Percentiles rank a stretch among this genome's conserved stretches.
phyloP scores from a whole-genome alignment of 352 stramenopile species.

The Detonula confervacea region DNA sequence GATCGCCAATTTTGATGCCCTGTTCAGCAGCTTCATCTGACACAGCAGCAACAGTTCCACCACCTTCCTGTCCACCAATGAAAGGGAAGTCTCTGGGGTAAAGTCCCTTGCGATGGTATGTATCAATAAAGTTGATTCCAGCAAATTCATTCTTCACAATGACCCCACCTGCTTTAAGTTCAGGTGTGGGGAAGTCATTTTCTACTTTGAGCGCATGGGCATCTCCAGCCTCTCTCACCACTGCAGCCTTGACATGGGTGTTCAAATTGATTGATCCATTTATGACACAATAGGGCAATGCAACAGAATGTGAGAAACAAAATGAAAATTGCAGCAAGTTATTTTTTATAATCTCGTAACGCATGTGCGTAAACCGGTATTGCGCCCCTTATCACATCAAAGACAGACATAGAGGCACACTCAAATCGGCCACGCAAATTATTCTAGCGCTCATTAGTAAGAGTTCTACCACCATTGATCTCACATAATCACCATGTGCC shows the following conservation, averaged over 20 bases:
- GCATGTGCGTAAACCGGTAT: slow-evolving; percentile 41
- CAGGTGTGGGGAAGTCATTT: slow-evolving; percentile 70
- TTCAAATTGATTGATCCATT: too few species aligned
- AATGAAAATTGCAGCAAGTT: too few species aligned
- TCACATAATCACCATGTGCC: slow-evolving; percentile 18
- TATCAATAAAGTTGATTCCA: slow-evolving; percentile 88
- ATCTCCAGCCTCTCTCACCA: slow-evolving; percentile 76
- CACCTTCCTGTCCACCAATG: slow-evolving; percentile 83
- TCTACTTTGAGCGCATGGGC: slow-evolving; percentile 80
- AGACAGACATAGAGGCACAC: slow-evolving; percentile 33
- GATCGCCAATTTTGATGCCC: slow-evolving; percentile 75
- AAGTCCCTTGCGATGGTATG: slow-evolving; percentile 84
- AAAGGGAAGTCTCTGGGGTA: slow-evolving; percentile 83
- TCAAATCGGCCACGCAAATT: slow-evolving; percentile 37
- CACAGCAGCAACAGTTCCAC: slow-evolving; percentile 70
- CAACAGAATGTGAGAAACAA: too few species aligned
- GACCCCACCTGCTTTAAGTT: slow-evolving; percentile 67
- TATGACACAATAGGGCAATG: too few species aligned
- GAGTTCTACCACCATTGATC: slow-evolving; percentile 39
- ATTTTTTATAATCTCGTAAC: too few species aligned
- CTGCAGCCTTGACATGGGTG: slow-evolving; percentile 73
- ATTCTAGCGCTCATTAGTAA: slow-evolving; percentile 51
- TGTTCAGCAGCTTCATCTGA: slow-evolving; percentile 64
- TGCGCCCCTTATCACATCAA: slow-evolving; percentile 38
- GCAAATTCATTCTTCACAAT: slow-evolving; percentile 86